Evolutionary conservation across 768 basidiomycete species (phyloP).

Genomic region (Paxillus involutus): DNA sequence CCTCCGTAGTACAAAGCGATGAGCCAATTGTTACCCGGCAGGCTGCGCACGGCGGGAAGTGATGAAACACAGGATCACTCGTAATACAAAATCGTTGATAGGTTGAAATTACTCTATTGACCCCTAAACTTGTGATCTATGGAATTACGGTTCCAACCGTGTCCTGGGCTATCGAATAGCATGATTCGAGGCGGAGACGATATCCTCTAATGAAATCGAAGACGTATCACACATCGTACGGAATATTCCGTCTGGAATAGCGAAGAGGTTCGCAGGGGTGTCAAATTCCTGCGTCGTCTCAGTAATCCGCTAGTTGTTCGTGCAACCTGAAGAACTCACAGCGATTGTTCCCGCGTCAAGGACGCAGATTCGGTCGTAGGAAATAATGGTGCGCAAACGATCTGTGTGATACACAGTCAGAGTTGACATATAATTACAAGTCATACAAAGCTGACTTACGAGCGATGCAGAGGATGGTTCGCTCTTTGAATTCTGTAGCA

Average conservation of each 20-base stretch:
- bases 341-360: constrained; percentile 79
- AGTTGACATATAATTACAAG: not conserved
- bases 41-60: too few species aligned
- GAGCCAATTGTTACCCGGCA: too few species aligned
- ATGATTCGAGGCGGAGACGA: constrained; percentile 38
- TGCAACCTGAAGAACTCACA: constrained; percentile 37
- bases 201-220: constrained; percentile 72
- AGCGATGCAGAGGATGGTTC: constrained; percentile 85
- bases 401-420: constrained; percentile 41
- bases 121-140: not conserved
- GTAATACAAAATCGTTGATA: too few species aligned
- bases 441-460: constrained; percentile 46
- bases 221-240: constrained; percentile 84
- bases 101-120: too few species aligned
- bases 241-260: constrained; percentile 64
- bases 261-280: constrained; percentile 67
- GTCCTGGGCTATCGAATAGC: not conserved
- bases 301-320: not conserved
- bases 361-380: constrained; percentile 87
- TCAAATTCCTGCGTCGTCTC: constrained; percentile 67
- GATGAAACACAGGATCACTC: not conserved
- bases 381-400: constrained; percentile 82
- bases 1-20: too few species aligned
- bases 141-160: too few species aligned
- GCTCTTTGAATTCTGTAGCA: constrained; percentile 75